phyloP scores from a whole-genome alignment of 139 green algal species.

The Medakamo hakoo region DNA sequence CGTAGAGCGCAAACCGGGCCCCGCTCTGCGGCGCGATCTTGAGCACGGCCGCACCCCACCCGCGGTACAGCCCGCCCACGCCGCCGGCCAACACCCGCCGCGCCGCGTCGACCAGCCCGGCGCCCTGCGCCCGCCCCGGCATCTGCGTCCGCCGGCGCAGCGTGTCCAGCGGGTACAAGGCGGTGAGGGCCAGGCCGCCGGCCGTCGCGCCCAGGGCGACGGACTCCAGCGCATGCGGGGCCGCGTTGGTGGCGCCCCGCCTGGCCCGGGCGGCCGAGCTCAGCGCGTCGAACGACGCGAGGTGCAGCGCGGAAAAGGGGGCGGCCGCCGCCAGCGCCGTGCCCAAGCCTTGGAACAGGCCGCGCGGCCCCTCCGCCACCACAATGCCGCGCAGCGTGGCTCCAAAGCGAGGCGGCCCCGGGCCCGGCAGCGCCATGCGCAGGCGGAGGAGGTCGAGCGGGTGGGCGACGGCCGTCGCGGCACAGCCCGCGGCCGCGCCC shows the following conservation, averaged over 20 bases:
- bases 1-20: constrained; percentile 78
- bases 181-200: constrained; percentile 53
- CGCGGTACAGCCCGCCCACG: constrained; percentile 67
- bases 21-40: constrained; percentile 84
- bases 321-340: constrained; percentile 86
- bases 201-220: constrained; percentile 49
- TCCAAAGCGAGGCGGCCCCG: constrained; percentile 47
- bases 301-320: constrained; percentile 92
- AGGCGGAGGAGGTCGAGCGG: constrained; percentile 82
- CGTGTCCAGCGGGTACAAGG: constrained; percentile 86
- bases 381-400: constrained; percentile 41
- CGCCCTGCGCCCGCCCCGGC: constrained; percentile 57
- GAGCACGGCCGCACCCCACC: constrained; percentile 75
- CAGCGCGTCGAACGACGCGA: constrained; percentile 78
- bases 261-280: constrained; percentile 17
- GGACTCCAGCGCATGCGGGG: constrained; percentile 45
- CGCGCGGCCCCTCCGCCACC: constrained; percentile 41
- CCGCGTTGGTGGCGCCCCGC: background rate
- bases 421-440: constrained; percentile 65
- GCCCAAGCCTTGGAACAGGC: constrained; percentile 77
- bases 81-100: constrained; percentile 51
- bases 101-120: constrained; percentile 27
- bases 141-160: constrained; percentile 78
- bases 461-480: constrained; percentile 83
- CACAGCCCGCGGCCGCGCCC: constrained; percentile 85